Evolutionary conservation across 305 asterid genomes (phyloP).

Genomic region (Fraxinus sp.): DNA sequence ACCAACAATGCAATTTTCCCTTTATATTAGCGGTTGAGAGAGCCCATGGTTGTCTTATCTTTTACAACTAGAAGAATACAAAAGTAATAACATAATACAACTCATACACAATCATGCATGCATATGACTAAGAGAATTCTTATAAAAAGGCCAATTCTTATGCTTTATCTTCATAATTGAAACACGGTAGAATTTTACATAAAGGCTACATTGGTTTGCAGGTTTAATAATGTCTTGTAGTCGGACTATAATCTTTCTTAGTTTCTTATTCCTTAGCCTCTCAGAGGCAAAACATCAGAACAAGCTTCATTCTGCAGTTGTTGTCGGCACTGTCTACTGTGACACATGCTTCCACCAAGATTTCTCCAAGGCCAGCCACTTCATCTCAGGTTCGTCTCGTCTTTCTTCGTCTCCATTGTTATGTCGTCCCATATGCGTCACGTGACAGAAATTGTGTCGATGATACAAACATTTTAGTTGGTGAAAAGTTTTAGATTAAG

Average conservation of each 20-base stretch:
- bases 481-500: background rate
- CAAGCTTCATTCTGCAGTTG: conserved; percentile 51
- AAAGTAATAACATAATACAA: background rate
- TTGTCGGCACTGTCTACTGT: conserved; percentile 76
- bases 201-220: background rate
- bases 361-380: conserved; percentile 52
- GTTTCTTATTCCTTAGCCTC: conserved; percentile 22
- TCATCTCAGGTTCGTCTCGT: conserved; percentile 60
- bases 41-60: background rate
- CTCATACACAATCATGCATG: background rate
- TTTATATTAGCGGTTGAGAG: background rate
- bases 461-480: background rate
- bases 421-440: background rate
- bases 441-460: background rate
- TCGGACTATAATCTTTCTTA: conserved; percentile 36
- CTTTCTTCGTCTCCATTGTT: background rate
- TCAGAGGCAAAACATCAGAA: conserved; percentile 44
- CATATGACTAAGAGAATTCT: background rate
- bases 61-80: background rate
- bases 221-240: conserved; percentile 32
- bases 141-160: conserved; percentile 6
- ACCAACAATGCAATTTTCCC: background rate
- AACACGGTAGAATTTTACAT: background rate
- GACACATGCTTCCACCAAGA: conserved; percentile 65
- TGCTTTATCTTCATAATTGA: conserved; percentile 20